Evolutionary conservation across 139 green algal species (phyloP), one percentile per base, ranked within the genome.

Genomic region (Chlamydomonas schloesseri): DNA sequence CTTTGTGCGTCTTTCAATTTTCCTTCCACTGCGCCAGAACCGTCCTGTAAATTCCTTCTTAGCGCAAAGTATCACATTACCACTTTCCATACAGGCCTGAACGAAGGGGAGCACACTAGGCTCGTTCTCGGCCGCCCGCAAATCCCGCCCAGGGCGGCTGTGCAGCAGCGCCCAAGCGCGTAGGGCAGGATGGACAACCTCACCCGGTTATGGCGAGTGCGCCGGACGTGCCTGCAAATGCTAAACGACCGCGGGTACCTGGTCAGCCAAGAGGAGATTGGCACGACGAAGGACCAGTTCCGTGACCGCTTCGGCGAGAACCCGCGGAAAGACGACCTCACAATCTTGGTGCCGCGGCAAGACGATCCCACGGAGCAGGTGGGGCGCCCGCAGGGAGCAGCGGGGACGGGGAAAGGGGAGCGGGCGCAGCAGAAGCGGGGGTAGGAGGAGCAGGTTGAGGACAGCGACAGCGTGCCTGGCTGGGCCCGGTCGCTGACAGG

Each of bases 171-270:
- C 23, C 42, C 18, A 20, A 29, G 31, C 42, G 42, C 46, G 47
- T 33, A 78, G 80, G 13, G 18, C 79, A 21, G 10, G 3, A 96
- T 98, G 95, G 94, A 98, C 65, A 87, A 90, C 28, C 83, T 93
- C 0, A 97, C 93, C 0, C 88, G 91, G 24, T 80, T 98, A 57
- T 93, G 90, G 75, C 90, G 89, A 50, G 97, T 96, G 74, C 88
- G 96, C 3, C 94, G 93, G 53, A 99, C 97, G 21, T 97, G 94
- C 58, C 72, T 96, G 31, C 92, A 99, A 82, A 99, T 99, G 97
- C 93, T 99, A 24, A 88, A 89, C 11, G 96, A 99, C 83, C 82
- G 98, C 28, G 94, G 93, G 46, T 99, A 99, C 81, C 86, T 99
- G 2, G 93, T 99, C 20, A 83, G 82, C 17, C 81, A 95, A 91